Base-by-base conservation (phyloP, 2,329 filamentous ascomycete species). In the Trichoderma harzianum region DNA sequence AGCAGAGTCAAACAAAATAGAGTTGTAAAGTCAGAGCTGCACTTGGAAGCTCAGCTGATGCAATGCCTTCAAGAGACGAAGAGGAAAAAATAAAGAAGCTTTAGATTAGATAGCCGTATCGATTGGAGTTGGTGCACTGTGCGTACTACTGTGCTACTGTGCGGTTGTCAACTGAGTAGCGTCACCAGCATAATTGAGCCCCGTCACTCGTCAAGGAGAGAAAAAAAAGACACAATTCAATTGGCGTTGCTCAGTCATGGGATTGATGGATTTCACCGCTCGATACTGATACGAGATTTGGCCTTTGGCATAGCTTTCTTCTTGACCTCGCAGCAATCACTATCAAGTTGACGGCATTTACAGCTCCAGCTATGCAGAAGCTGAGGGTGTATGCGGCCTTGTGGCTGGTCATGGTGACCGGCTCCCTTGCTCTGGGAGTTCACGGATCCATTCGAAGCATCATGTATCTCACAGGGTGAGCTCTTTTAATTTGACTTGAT, bases 381-480 rank as follows among this genome's bases (percentile, higher is more conserved):
- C 32, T 30, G n/a, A 43, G 26, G 7, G 10, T 43, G 3, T 28
- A 43, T 21, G 16, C n/a, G 18, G 43, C 63, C 18, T 36, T 69
- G 11, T 74, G 69, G 72, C 36, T 74, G 16, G n/a, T 73, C 10
- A 39, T 72, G 34, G 43, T 26, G 16, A 58, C 67, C 6, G 26
- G 62, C 32, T 34, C 61, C 32, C 24, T 47, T 51, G 55, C 70
- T 10, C 58, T 63, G 3, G 34, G 7, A 5, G 3, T 18, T 55
- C 58, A 62, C 24, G 71, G 74, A 53, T 58, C 75, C 55, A 71
- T 76, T 21, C 77, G 79, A 57, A 84, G 80, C 60, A 75, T 86
- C 70, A 85, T 86, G 83, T 87, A 87, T 74, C 79, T 87, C 61
- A 87, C 85, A 1, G 85, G 86, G 85, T 85, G 73, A 74, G 78